These are phyloP conservation scores for Physcia stellaris DNA, from an alignment of 495 filamentous ascomycete genomes.

Conservation along the genomic window DNA sequence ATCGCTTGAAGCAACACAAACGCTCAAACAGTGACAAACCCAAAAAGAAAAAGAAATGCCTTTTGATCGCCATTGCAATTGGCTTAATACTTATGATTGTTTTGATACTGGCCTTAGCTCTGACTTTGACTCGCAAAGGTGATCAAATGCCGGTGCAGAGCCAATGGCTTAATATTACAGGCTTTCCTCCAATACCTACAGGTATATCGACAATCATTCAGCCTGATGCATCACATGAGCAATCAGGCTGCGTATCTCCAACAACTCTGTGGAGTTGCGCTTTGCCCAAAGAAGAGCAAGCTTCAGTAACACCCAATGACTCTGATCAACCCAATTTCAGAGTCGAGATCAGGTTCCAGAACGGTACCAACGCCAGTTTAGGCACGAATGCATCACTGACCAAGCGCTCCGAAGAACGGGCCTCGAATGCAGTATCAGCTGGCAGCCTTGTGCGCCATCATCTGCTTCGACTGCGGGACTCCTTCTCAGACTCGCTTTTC, in stretches of 20 bases:
- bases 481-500: constrained; percentile 24
- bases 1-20: constrained; percentile 6
- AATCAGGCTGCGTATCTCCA: constrained; percentile 53
- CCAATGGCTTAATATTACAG: constrained; percentile 70
- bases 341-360: constrained; percentile 66
- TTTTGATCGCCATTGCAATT: constrained; percentile 37
- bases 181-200: constrained; percentile 73
- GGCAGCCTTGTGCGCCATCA: constrained; percentile 17
- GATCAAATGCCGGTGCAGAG: constrained; percentile 31
- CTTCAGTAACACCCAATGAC: constrained; percentile 40
- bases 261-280: constrained; percentile 70
- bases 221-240: constrained; percentile 41
- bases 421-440: constrained; percentile 22
- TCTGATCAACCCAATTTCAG: constrained; percentile 62
- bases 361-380: constrained; percentile 44
- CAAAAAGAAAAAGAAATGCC: constrained; percentile 50
- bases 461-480: constrained; percentile 16
- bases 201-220: constrained; percentile 64
- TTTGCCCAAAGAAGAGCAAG: constrained; percentile 60
- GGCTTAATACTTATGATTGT: constrained; percentile 45
- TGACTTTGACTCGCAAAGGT: constrained; percentile 40
- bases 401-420: constrained; percentile 9
- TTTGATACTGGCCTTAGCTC: constrained; percentile 43
- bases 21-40: too few species aligned
- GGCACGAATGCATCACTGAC: constrained; percentile 20